Evolutionary conservation across 2,329 filamentous ascomycete genomes (phyloP).

Genomic region (Aspergillus neoniger): DNA sequence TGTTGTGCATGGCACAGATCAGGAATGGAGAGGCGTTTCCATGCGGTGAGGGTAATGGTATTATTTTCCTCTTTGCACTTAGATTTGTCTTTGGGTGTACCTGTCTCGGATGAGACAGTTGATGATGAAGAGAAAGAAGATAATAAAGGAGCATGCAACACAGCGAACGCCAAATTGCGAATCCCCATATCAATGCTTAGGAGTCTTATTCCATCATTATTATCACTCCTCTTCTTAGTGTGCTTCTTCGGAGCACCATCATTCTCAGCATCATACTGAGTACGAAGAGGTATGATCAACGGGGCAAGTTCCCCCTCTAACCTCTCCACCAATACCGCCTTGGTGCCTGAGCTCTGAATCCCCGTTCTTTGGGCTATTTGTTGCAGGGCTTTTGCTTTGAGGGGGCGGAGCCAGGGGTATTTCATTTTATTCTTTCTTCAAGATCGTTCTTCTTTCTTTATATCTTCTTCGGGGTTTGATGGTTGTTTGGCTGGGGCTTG

Average conservation of each 20-base stretch:
- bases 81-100: neutral
- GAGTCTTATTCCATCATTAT: constrained; percentile 49
- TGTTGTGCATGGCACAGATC: constrained; percentile 8
- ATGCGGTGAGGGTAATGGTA: constrained; percentile 37
- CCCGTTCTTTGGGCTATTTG: constrained; percentile 63
- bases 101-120: too few relatives aligned
- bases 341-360: constrained; percentile 60
- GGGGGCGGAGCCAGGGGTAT: constrained; percentile 37
- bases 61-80: neutral
- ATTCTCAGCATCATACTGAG: too few relatives aligned
- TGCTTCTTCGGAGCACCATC: neutral
- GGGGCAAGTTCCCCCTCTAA: constrained; percentile 40
- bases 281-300: neutral
- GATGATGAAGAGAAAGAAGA: neutral
- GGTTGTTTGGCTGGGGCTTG: too few relatives aligned
- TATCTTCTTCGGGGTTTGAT: too few relatives aligned
- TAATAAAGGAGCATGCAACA: constrained; percentile 47
- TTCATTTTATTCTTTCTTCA: neutral
- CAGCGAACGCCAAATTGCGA: constrained; percentile 73
- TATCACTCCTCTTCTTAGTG: neutral
- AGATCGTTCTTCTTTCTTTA: too few relatives aligned
- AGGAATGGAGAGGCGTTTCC: constrained; percentile 44
- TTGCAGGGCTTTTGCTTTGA: constrained; percentile 59
- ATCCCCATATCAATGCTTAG: constrained; percentile 85
- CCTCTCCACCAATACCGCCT: constrained; percentile 55